Conservation (phyloP, 306 rosid genomes). For the Prunus padus region DNA sequence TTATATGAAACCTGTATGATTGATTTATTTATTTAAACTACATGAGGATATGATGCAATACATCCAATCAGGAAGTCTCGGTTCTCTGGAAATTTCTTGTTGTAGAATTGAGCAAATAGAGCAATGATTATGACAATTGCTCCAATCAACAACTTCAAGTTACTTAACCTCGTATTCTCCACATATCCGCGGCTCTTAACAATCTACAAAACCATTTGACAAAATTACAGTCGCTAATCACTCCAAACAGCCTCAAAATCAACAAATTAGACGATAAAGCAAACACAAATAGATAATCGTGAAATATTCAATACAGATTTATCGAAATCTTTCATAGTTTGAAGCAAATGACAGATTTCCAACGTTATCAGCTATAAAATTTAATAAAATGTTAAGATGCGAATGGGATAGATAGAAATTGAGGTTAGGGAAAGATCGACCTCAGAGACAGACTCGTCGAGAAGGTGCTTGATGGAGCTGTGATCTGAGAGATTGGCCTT, state of each 20-base stretch:
- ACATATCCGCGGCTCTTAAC: conserved; percentile 11
- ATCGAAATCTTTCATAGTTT: not conserved
- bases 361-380: not conserved
- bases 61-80: conserved; percentile 13
- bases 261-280: not conserved
- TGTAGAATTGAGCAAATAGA: conserved; percentile 25
- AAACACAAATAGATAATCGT: not conserved
- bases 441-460: conserved; percentile 25
- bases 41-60: conserved; percentile 17
- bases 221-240: not conserved
- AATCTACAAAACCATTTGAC: conserved; percentile 12
- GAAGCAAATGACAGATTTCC: not conserved
- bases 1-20: not conserved
- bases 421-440: not conserved
- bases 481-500: conserved; percentile 19
- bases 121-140: conserved; percentile 13
- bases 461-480: conserved; percentile 19
- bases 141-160: conserved; percentile 18
- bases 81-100: conserved; percentile 21
- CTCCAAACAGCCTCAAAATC: not conserved
- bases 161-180: conserved; percentile 22
- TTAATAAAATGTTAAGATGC: not conserved
- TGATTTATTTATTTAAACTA: not conserved
- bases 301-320: not conserved
- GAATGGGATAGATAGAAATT: not conserved